Evolutionary conservation across 768 basidiomycete genomes (phyloP).

Genomic region (Naganishia kalamii): DNA sequence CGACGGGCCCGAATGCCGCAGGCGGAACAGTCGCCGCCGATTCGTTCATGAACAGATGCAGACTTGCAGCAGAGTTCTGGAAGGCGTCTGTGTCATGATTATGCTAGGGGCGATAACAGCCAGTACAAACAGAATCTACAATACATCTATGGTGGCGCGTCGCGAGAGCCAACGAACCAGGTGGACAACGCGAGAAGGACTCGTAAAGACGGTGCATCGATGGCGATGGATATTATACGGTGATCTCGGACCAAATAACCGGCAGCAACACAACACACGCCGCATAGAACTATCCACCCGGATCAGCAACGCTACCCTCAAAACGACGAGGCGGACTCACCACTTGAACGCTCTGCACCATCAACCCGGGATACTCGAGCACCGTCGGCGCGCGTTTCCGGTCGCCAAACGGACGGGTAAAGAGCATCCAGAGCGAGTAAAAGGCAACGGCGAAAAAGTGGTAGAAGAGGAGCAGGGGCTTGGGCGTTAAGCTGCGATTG

Average conservation of each 20-base stretch:
- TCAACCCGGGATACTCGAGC: slow-evolving; percentile 63
- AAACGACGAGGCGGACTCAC: slow-evolving; percentile 52
- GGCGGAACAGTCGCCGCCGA: too few relatives aligned
- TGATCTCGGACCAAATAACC: slow-evolving; percentile 76
- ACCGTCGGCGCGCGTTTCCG: slow-evolving; percentile 48
- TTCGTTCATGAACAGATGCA: too few relatives aligned
- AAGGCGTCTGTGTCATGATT: too few relatives aligned
- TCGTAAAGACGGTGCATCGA: background rate
- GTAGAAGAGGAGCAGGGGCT: slow-evolving; percentile 69
- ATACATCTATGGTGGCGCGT: too few relatives aligned
- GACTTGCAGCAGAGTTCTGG: too few relatives aligned
- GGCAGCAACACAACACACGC: slow-evolving; percentile 86
- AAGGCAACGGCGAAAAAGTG: slow-evolving; percentile 96
- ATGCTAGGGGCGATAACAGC: too few relatives aligned
- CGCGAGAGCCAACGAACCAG: too few relatives aligned
- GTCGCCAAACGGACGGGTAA: slow-evolving; percentile 52
- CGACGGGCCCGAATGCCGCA: too few relatives aligned
- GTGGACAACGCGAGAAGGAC: too few relatives aligned
- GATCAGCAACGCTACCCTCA: slow-evolving; percentile 17
- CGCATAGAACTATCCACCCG: slow-evolving; percentile 66
- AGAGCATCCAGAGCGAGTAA: slow-evolving; percentile 86
- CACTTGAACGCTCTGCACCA: slow-evolving; percentile 60
- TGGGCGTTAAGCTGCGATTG: slow-evolving; percentile 61
- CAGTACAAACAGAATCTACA: too few relatives aligned
- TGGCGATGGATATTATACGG: slow-evolving; percentile 25